A percentile compares a stretch with the other conserved stretches of the same genome.
These are phyloP conservation scores for Aspergillus spinulosporus DNA, from an alignment of 2,329 filamentous ascomycete species.

Conservation along the genomic window DNA sequence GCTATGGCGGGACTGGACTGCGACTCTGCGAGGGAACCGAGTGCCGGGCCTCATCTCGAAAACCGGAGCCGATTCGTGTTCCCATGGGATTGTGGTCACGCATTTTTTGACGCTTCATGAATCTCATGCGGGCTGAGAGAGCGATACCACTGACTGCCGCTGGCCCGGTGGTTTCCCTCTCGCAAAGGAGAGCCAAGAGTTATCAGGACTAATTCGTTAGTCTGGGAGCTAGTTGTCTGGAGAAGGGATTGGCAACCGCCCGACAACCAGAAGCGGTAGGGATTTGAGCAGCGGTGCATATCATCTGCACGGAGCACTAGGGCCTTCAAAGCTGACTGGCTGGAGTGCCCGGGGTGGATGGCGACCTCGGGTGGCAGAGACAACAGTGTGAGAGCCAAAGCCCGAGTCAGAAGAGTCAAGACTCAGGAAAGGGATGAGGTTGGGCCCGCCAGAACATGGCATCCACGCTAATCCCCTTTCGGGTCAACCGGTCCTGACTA, in stretches of 20 bases:
- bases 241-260: constrained; percentile 17
- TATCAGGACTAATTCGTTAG: constrained; percentile 22
- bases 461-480: constrained; percentile 9
- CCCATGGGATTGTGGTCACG: neutral
- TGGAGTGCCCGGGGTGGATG: neutral
- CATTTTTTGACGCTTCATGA: neutral
- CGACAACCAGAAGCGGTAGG: constrained; percentile 21
- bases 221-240: constrained; percentile 21
- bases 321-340: neutral
- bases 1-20: constrained; percentile 8
- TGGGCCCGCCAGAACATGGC: constrained; percentile 18
- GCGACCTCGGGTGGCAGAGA: neutral
- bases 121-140: neutral
- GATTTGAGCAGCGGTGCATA: constrained; percentile 16
- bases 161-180: too few relatives aligned
- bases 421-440: neutral
- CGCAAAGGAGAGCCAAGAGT: constrained; percentile 14
- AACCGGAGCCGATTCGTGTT: neutral
- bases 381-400: too few relatives aligned
- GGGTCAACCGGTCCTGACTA: constrained; percentile 8
- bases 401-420: neutral
- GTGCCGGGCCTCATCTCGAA: constrained; percentile 3
- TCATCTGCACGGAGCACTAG: constrained; percentile 6
- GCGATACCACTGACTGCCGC: neutral
- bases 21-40: neutral